Base-by-base conservation (phyloP, 371 early-diverging fungal species). In the Nematocida minor region DNA sequence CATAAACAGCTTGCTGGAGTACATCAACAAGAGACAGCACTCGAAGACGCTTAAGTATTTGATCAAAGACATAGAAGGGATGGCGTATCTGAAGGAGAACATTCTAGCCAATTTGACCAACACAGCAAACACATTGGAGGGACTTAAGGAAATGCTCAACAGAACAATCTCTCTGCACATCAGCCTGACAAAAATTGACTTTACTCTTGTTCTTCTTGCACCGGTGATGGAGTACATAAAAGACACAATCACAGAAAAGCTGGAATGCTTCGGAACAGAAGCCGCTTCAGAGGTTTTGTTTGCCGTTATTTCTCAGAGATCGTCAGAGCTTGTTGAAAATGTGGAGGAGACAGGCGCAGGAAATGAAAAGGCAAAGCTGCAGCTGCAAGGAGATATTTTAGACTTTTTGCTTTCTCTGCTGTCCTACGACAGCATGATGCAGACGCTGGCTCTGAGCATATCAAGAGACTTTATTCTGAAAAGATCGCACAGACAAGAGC, bases 11-110 rank as follows among this genome's bases (percentile, higher is more conserved):
- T 14, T 70, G 3, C 63, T 70, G n/a, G 71, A 70, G 49, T 70
- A 70, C 38, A 70, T 70, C 3, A 62, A 47, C 22, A 49, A 62
- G 47, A 22, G 4, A 44, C 18, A 42, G 18, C 29, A 70, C 62
- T 70, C 71, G 7, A 25, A 25, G n/a, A 70, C 63, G 2, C 71
- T 70, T 2, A 70, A 70, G 46, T 70, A 60, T 34, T 22, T 70
- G 38, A 62, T 51, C 38, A 60, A 62, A 20, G 71, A 70, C 42
- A 18, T 22, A 7, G 48, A 57, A 46, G 71, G 71, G 11, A 70
- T 70, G 51, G 22, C 4, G 22, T 44, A 60, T 11, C 53, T 70
- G 9, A 42, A 34, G 38, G 22, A 62, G 34, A 41, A 9, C n/a
- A 47, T 70, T 29, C 9, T 34, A 11, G n/a, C 4, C 4, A 31